phyloP scores from a whole-genome alignment of 2,329 filamentous ascomycete genomes.

The Diplodia sapinea region DNA sequence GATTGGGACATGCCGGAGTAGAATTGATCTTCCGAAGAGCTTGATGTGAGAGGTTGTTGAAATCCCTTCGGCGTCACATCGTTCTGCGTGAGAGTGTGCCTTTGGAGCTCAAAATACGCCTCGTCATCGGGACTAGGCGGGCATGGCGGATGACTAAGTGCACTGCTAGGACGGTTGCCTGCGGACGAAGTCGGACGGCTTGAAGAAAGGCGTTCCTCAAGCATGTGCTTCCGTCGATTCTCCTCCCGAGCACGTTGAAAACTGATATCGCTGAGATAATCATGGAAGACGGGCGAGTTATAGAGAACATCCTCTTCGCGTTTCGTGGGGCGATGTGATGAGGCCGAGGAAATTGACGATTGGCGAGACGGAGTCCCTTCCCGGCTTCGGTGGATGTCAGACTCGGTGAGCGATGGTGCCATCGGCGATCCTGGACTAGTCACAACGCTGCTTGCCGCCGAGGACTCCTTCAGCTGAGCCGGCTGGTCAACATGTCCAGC shows the following conservation, averaged over 20 bases:
- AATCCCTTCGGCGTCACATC: conserved; percentile 19
- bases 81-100: neutral
- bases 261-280: conserved; percentile 38
- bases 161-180: conserved; percentile 36
- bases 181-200: conserved; percentile 24
- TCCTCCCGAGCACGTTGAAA: conserved; percentile 49
- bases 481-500: conserved; percentile 64
- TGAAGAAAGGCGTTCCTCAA: conserved; percentile 41
- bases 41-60: conserved; percentile 43
- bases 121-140: conserved; percentile 58
- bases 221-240: conserved; percentile 42
- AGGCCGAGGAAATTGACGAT: conserved; percentile 48
- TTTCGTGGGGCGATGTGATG: conserved; percentile 40
- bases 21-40: conserved; percentile 56
- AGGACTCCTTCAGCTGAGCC: conserved; percentile 52
- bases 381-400: conserved; percentile 31
- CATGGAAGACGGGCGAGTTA: conserved; percentile 22
- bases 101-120: conserved; percentile 30
- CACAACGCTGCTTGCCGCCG: conserved; percentile 41
- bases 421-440: conserved; percentile 55
- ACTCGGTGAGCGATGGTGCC: conserved; percentile 34
- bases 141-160: conserved; percentile 46
- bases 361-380: conserved; percentile 44
- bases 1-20: conserved; percentile 56
- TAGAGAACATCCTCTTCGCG: conserved; percentile 25